Conservation (phyloP, 805 yeast genomes). For the Metschnikowia noctiluminum region DNA sequence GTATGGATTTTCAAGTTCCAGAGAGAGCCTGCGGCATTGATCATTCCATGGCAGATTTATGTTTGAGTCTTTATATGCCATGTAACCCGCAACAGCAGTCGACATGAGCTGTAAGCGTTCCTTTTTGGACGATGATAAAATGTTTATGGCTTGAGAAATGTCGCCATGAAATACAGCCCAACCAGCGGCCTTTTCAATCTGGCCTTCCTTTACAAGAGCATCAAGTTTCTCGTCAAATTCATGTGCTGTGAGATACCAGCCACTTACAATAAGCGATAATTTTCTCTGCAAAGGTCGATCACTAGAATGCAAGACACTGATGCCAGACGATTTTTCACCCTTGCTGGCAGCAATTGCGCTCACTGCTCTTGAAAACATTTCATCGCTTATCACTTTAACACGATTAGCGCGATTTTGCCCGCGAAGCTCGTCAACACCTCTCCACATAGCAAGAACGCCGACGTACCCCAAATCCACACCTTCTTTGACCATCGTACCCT, state of each 20-base stretch:
- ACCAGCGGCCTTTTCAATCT: slow-evolving; percentile 89
- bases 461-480: slow-evolving; percentile 79
- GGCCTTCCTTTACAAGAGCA: slow-evolving; percentile 53
- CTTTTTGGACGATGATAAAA: slow-evolving; percentile 69
- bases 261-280: slow-evolving; percentile 78
- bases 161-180: slow-evolving; percentile 97
- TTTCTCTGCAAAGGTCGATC: slow-evolving; percentile 63
- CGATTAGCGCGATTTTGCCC: slow-evolving; percentile 44
- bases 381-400: slow-evolving; percentile 24
- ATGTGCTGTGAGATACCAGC: slow-evolving; percentile 79
- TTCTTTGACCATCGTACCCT: slow-evolving; percentile 64
- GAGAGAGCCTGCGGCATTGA: slow-evolving; percentile 82
- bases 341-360: slow-evolving; percentile 48
- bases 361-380: slow-evolving; percentile 49
- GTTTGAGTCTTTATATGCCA: slow-evolving; percentile 56
- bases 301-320: slow-evolving; percentile 44
- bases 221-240: slow-evolving; percentile 71
- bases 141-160: slow-evolving; percentile 72
- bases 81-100: slow-evolving; percentile 78
- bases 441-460: slow-evolving; percentile 91
- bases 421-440: slow-evolving; percentile 51
- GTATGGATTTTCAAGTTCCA: slow-evolving; percentile 88
- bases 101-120: slow-evolving; percentile 77
- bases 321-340: slow-evolving; percentile 45
- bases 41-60: slow-evolving; percentile 86